Evolutionary conservation across 2,329 filamentous ascomycete genomes (phyloP).

Genomic region (Trichoderma breve): DNA sequence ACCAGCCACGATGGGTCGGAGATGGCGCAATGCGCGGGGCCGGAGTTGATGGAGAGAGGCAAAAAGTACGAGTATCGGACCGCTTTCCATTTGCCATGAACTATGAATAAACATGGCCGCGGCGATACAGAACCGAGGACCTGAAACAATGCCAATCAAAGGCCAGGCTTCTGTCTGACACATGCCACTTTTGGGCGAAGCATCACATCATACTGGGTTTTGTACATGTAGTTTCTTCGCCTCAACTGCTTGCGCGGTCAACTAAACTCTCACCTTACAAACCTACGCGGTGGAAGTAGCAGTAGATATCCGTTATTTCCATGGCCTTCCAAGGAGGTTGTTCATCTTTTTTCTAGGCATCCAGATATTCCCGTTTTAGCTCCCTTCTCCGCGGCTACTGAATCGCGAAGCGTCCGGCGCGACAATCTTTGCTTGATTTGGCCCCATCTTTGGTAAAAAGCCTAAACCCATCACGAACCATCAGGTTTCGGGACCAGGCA

Average conservation of each 20-base stretch:
- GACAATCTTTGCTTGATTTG: conserved; percentile 4
- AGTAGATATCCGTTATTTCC: background rate
- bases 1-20: background rate
- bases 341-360: background rate
- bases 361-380: background rate
- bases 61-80: background rate
- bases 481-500: background rate
- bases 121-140: background rate
- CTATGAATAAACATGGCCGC: background rate
- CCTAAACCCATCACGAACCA: conserved; percentile 7
- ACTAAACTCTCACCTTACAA: background rate
- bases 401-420: background rate
- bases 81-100: background rate
- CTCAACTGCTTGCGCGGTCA: background rate
- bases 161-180: background rate
- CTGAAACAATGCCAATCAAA: background rate
- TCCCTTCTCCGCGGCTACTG: background rate
- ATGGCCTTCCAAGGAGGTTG: background rate
- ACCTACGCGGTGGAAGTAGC: background rate
- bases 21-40: background rate
- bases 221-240: background rate
- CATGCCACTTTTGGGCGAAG: background rate
- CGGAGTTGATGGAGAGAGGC: background rate
- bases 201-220: background rate
- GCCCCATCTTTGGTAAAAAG: background rate